Evolutionary conservation across 495 filamentous ascomycete species (phyloP), one percentile per base, ranked within the genome.

Genomic region (Penicillium canescens): DNA sequence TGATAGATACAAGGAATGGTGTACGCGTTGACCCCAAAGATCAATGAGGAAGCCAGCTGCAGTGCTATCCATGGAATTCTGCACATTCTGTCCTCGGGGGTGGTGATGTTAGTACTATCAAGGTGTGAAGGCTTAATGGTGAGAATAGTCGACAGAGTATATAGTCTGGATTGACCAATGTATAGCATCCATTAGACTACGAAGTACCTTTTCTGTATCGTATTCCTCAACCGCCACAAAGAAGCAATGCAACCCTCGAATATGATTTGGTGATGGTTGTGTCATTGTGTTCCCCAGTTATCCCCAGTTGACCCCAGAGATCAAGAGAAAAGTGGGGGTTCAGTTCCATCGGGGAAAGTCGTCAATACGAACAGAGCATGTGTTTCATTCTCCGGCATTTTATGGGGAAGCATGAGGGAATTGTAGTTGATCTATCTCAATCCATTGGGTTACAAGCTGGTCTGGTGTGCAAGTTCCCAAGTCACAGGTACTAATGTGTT

Each of bases 1-100:
- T 59, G 56, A 31, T 63, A 63, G 26, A 63, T 50, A 34, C 60
- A 63, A 50, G 60, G 56, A 31, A 14, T 54, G 36, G 46, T 26
- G 40, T 51, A 63, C 24, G 50, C 48, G 7, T 42, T n/a, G 18
- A 37, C 42, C 34, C 41, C 37, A 11, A 47, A 18, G n/a, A 50
- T 21, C 3, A 54, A 23, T 7, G 45, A 13, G 0, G 20, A 14
- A 16, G 37, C 26, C 39, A 43, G 4, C 36, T 14, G 28, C 12
- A 33, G 5, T 12, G n/a, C 21, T 10, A 34, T 38, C 44, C 45
- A 45, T 23, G 42, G n/a, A 16, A 40, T 23, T 42, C 16, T 46
- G 37, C 36, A 21, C 44, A 60, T 47, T 28, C 6, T 46, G 48
- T n/a, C 20, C 6, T 38, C 38, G n/a, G 35, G 35, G 4, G 14